These are phyloP conservation scores for Solanum hybrid DNA, from an alignment of 305 asterid genomes.

Conservation along the genomic window DNA sequence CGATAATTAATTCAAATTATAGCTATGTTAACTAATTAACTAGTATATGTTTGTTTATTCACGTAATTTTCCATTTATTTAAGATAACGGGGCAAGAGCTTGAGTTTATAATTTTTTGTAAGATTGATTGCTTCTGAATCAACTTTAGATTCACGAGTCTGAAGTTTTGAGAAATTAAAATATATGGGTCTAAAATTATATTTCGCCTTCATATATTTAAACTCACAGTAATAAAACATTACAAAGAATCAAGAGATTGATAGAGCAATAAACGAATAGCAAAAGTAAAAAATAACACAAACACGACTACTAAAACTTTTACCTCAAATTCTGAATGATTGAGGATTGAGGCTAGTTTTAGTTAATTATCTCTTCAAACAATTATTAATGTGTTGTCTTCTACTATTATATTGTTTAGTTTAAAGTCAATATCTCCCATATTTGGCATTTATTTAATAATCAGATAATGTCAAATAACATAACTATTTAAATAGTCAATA, in stretches of 20 bases:
- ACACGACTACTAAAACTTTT: not conserved
- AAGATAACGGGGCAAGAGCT: too few relatives aligned
- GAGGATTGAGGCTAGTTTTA: not conserved
- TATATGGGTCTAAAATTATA: too few relatives aligned
- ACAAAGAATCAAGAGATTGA: not conserved
- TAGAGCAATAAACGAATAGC: not conserved
- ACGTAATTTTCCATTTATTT: too few relatives aligned
- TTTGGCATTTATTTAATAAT: not conserved
- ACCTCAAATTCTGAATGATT: not conserved
- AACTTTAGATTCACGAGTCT: too few relatives aligned
- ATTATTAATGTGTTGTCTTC: not conserved
- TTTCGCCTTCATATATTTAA: not conserved
- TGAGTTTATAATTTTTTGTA: too few relatives aligned
- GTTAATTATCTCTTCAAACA: not conserved
- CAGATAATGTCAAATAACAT: not conserved
- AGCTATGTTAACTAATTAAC: too few relatives aligned
- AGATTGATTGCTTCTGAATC: too few relatives aligned
- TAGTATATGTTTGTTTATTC: too few relatives aligned
- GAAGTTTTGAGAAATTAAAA: not conserved
- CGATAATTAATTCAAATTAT: too few relatives aligned
- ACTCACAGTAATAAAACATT: not conserved
- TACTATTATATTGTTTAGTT: not conserved
- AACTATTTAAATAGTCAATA: not conserved
- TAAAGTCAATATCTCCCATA: not conserved
- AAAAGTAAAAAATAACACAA: not conserved